Base-by-base conservation (phyloP, 2,329 filamentous ascomycete species). In the Beauveria sp. region DNA sequence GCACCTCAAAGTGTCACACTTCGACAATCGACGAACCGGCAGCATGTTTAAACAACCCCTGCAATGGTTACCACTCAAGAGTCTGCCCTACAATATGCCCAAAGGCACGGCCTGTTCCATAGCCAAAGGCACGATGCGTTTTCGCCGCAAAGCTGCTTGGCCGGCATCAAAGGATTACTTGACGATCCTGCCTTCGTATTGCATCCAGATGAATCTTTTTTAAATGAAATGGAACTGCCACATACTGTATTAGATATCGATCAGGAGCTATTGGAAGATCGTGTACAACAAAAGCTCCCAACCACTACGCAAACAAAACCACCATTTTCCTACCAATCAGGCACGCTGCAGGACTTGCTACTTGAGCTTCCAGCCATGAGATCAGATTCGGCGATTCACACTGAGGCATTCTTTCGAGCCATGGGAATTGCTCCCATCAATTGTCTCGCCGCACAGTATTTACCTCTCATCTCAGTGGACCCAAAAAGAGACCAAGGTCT, bases 401-500 rank as follows among this genome's bases (percentile, higher is more conserved):
- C 3, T 14, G 26, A 50, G 2, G n/a, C 40, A 3, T 42, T 10
- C 5, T 28, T 18, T 1, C 26, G 22, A 5, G 20, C 43, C 16
- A 22, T 49, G 2, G 24, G 12, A 3, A 16, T 22, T 8, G 4
- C 5, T n/a, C 18, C 28, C 1, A 24, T 9, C 5, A 59, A 58
- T 24, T 66, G 67, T 50, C 56, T 73, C 3, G 54, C 65, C 4
- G 45, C 46, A 0, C 61, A 68, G 45, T 75, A 72, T 71, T 67
- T 75, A 12, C 73, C 73, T 14, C 56, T 75, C 1, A 64, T 59
- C 18, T 52, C 65, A 5, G 62, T 68, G 7, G 61, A 63, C 22
- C 4, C 28, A 6, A 65, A 67, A 1, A 68, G 64, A 2, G 72
- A 73, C 9, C 69, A 72, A 54, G 67, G 70, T 1, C 53, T 74